phyloP scores from a whole-genome alignment of 139 green algal species.

The Chloropicon primus region DNA sequence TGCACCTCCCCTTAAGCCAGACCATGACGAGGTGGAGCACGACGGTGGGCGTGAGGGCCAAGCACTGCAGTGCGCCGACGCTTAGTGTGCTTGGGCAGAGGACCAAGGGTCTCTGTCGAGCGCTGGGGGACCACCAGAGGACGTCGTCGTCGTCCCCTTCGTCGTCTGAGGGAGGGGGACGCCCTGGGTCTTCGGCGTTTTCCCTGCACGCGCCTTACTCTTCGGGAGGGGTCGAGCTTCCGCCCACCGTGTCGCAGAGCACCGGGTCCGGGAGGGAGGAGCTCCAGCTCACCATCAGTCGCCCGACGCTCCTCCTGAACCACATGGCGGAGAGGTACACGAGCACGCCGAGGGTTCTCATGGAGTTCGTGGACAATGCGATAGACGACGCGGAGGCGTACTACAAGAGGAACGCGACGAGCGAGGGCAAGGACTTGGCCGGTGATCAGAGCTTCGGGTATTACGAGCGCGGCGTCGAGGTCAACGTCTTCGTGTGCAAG shows the following conservation, averaged over 20 bases:
- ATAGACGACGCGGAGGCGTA: constrained; percentile 7
- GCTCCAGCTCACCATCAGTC: neutral
- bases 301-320: constrained; percentile 5
- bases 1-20: no score
- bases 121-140: neutral
- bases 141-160: no score
- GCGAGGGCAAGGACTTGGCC: neutral
- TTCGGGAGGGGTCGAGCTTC: neutral
- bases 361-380: constrained; percentile 10
- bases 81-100: no score
- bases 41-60: no score
- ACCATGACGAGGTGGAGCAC: no score
- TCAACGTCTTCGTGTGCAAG: constrained; percentile 5
- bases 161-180: no score
- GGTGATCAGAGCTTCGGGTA: neutral
- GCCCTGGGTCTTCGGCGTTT: neutral
- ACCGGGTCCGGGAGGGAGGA: neutral
- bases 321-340: constrained; percentile 12
- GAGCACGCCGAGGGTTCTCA: neutral
- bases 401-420: constrained; percentile 1
- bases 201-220: neutral
- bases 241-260: neutral
- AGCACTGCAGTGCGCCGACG: no score
- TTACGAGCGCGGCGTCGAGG: neutral
- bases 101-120: no score